Evolutionary conservation across 306 rosid genomes (phyloP), one percentile per base, ranked within the genome.

Genomic region (Hippophae tibetana): DNA sequence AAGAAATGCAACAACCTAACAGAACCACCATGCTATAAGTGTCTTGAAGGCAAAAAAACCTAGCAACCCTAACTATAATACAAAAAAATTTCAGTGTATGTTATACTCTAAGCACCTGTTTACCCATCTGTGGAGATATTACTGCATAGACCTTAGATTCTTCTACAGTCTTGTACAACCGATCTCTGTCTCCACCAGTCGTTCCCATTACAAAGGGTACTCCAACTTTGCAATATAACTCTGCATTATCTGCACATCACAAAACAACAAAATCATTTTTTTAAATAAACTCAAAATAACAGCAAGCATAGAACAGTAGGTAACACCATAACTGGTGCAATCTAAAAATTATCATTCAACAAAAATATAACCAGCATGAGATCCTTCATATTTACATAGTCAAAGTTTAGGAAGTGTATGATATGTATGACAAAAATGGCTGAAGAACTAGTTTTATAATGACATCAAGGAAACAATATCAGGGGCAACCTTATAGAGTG

Each of bases 131-230:
- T 10, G 96, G 96, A 60, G 96, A 92, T 65, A 92, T 85, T 58
- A 92, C 96, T 43, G 96, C 95, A 62, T 92, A 83, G 71, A 62
- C 69, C 42, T 80, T 78, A 7, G 95, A 67, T 64, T 80, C 93
- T 75, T 82, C 55, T 58, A 88, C 95, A n/a, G 81, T 88, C 77
- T 83, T 83, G 66, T 71, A 58, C 69, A 92, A 57, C 38, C 54
- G 70, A 48, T 80, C 88, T 67, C 96, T 83, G 63, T 92, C 95
- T 47, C 95, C 95, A 41, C 99, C 95, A 3, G 99, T 92, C 58
- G 97, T 92, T 62, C 97, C 95, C 85, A 92, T 92, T 82, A 92
- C 99, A 52, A 88, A 88, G 61, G 95, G 97, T 49, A 88, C 95
- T 48, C 97, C 95, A 43, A 88, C 79, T 67, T 76, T 84, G 78